A percentile compares a stretch with the other conserved stretches of the same genome.
Evolutionary conservation across 805 yeast species (phyloP).

Genomic region (Teunomyces tritomae): DNA sequence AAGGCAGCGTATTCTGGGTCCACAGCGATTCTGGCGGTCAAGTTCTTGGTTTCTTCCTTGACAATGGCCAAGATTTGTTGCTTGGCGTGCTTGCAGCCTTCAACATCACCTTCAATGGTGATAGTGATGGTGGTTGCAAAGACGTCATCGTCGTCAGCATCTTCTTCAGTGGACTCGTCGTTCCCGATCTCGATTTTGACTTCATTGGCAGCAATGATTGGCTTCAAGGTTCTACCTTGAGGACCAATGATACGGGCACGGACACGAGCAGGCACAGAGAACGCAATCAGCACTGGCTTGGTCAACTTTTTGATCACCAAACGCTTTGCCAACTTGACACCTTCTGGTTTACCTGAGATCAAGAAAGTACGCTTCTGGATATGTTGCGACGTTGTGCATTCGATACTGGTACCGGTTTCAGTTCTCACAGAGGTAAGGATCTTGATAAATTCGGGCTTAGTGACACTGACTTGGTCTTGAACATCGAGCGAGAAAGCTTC

Average conservation of each 20-base stretch:
- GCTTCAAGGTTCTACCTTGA: constrained; percentile 78
- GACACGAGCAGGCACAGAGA: constrained; percentile 72
- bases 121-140: constrained; percentile 61
- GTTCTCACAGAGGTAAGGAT: constrained; percentile 62
- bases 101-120: constrained; percentile 76
- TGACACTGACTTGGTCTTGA: constrained; percentile 62
- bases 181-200: constrained; percentile 69
- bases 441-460: constrained; percentile 65
- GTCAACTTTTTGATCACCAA: constrained; percentile 74
- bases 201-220: constrained; percentile 66
- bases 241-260: constrained; percentile 83
- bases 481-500: constrained; percentile 75
- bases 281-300: constrained; percentile 60
- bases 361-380: constrained; percentile 80
- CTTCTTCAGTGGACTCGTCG: constrained; percentile 27
- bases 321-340: constrained; percentile 68
- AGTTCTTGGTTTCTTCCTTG: constrained; percentile 64
- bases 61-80: constrained; percentile 68
- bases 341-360: constrained; percentile 68
- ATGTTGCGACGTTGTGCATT: constrained; percentile 74
- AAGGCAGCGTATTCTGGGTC: constrained; percentile 45
- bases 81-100: constrained; percentile 76
- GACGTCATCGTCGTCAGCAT: constrained; percentile 52
- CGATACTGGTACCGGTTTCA: constrained; percentile 63
- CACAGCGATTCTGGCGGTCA: constrained; percentile 50